Conservation (phyloP, 371 early-diverging fungal genomes). For the Mucor piriformis region DNA sequence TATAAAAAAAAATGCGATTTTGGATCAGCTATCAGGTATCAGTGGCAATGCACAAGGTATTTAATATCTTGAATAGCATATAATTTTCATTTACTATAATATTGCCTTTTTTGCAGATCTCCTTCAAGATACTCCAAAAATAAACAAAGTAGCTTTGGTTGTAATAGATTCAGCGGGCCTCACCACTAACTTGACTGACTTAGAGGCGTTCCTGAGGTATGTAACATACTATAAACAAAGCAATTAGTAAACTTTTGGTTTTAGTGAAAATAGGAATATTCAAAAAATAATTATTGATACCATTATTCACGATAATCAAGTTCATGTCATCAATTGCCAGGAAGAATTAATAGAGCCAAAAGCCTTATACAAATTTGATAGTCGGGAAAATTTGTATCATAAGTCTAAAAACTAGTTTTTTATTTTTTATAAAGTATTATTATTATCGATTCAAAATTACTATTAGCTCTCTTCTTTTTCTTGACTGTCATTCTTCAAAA, state of each 20-base stretch:
- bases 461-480: too few relatives aligned
- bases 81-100: not conserved
- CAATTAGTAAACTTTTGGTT: slow-evolving; percentile 21
- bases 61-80: slow-evolving; percentile 15
- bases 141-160: slow-evolving; percentile 1
- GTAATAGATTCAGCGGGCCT: slow-evolving; percentile 24
- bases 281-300: slow-evolving; percentile 22
- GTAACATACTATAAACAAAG: slow-evolving; percentile 14
- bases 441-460: slow-evolving; percentile 3
- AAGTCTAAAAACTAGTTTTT: slow-evolving; percentile 11
- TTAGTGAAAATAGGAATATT: slow-evolving; percentile 13
- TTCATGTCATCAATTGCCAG: slow-evolving; percentile 2
- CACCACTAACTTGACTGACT: slow-evolving; percentile 18
- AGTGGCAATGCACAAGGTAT: slow-evolving; percentile 23
- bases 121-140: slow-evolving; percentile 14
- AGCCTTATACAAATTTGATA: slow-evolving; percentile 19
- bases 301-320: slow-evolving; percentile 19
- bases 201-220: slow-evolving; percentile 20
- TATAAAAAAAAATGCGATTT: slow-evolving; percentile 18
- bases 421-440: not conserved
- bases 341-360: slow-evolving; percentile 7
- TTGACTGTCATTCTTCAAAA: slow-evolving; percentile 2
- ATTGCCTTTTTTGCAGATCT: slow-evolving; percentile 18
- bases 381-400: slow-evolving; percentile 13
- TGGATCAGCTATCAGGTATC: slow-evolving; percentile 15